These are phyloP conservation scores for Aciculosporium take DNA, from an alignment of 2,329 filamentous ascomycete genomes.

Conservation along the genomic window DNA sequence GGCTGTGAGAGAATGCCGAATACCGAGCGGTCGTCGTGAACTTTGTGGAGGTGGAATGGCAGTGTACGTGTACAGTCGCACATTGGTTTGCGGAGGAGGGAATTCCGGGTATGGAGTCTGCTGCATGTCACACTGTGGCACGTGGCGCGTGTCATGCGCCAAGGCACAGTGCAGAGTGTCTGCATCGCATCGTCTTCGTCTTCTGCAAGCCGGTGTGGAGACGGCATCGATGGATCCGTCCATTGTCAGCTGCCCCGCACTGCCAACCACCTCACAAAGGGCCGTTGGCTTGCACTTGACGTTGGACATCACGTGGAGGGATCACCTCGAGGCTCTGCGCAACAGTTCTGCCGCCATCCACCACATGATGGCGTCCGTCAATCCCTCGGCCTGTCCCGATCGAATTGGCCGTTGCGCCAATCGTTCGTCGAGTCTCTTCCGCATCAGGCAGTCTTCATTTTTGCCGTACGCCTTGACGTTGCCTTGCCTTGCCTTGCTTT, in stretches of 20 bases:
- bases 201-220: neutral
- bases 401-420: neutral
- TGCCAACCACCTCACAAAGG: neutral
- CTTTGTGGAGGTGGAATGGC: conserved; percentile 9
- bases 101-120: no score
- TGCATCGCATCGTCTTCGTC: neutral
- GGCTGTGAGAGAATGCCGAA: conserved; percentile 22
- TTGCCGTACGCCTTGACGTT: neutral
- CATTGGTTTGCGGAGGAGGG: neutral
- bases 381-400: neutral
- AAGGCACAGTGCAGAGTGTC: no score
- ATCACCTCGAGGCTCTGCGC: neutral
- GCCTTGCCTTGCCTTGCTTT: neutral
- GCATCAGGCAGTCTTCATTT: neutral
- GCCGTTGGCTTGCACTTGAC: neutral
- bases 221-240: neutral
- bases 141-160: no score
- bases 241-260: neutral
- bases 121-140: no score
- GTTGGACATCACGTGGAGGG: neutral
- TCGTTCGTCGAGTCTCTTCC: neutral
- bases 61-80: neutral
- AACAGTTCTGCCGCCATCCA: neutral
- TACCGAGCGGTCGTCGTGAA: conserved; percentile 17
- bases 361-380: conserved; percentile 1